Percentiles rank a stretch among this genome's conserved stretches.
Evolutionary conservation across 2,329 filamentous ascomycete genomes (phyloP).

Genomic region (Alternaria incomplexa): DNA sequence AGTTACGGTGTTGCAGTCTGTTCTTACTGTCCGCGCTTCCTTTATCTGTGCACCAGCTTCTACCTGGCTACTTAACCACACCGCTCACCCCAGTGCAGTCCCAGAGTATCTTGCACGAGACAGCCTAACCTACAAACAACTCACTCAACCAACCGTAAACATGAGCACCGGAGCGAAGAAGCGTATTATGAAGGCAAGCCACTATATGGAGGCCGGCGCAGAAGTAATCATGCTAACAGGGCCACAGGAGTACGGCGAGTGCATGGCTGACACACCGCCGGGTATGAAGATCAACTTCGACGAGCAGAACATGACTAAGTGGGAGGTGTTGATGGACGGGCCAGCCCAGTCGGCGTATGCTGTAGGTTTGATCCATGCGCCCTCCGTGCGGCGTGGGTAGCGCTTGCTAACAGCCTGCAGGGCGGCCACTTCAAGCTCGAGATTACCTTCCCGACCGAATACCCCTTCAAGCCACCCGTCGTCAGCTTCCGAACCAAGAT

Average conservation of each 20-base stretch:
- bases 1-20: constrained; percentile 1
- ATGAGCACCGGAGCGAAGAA: constrained; percentile 52
- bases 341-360: constrained; percentile 69
- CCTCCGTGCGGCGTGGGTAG: background rate
- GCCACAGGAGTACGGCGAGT: constrained; percentile 45
- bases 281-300: constrained; percentile 56
- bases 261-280: constrained; percentile 42
- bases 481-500: constrained; percentile 86
- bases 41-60: background rate
- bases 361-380: constrained; percentile 52
- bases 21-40: background rate
- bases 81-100: constrained; percentile 1
- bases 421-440: constrained; percentile 77
- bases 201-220: background rate
- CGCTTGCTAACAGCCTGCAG: constrained; percentile 43
- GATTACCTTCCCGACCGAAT: constrained; percentile 76
- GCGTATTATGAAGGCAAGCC: constrained; percentile 54
- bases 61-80: background rate
- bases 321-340: constrained; percentile 71
- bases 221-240: constrained; percentile 14
- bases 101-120: constrained; percentile 9
- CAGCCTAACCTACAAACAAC: background rate
- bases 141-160: constrained; percentile 16
- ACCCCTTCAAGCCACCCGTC: constrained; percentile 87
- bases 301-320: constrained; percentile 70